These are phyloP conservation scores for Cladosporium phlei DNA, from an alignment of 2,329 filamentous ascomycete species.

Conservation along the genomic window DNA sequence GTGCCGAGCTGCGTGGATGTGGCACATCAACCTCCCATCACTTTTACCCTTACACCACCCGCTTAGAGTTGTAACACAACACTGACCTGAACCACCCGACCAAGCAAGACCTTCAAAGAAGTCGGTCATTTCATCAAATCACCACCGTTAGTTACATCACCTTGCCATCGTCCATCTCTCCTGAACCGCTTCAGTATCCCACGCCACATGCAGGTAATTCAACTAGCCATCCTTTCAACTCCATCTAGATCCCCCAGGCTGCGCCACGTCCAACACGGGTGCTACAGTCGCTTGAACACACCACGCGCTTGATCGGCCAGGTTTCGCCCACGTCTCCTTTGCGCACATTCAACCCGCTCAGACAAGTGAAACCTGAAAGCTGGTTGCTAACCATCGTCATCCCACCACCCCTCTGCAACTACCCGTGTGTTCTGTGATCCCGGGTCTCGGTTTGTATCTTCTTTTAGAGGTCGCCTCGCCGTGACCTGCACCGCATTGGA, in stretches of 20 bases:
- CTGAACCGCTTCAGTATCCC: too few relatives aligned
- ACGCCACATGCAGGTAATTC: neutral
- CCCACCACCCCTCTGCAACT: constrained; percentile 3
- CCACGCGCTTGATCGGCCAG: neutral
- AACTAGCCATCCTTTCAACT: too few relatives aligned
- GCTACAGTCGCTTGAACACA: neutral
- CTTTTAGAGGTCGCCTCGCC: neutral
- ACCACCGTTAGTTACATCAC: too few relatives aligned
- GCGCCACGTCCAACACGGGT: constrained; percentile 6
- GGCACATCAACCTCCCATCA: neutral
- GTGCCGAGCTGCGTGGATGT: neutral
- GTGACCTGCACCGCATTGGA: too few relatives aligned
- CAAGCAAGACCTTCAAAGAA: too few relatives aligned
- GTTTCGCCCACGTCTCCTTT: neutral
- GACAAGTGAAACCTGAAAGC: neutral
- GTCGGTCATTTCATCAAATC: too few relatives aligned
- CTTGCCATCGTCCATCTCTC: too few relatives aligned
- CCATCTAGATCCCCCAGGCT: too few relatives aligned
- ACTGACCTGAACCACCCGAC: too few relatives aligned
- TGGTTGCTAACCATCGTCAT: constrained; percentile 3
- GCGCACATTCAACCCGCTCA: neutral
- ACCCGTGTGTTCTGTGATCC: constrained; percentile 3
- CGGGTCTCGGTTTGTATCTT: neutral
- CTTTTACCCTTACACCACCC: too few relatives aligned
- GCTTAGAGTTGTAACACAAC: too few relatives aligned